Base-by-base conservation (phyloP, 2,329 filamentous ascomycete genomes). In the Penicillium sp. region DNA sequence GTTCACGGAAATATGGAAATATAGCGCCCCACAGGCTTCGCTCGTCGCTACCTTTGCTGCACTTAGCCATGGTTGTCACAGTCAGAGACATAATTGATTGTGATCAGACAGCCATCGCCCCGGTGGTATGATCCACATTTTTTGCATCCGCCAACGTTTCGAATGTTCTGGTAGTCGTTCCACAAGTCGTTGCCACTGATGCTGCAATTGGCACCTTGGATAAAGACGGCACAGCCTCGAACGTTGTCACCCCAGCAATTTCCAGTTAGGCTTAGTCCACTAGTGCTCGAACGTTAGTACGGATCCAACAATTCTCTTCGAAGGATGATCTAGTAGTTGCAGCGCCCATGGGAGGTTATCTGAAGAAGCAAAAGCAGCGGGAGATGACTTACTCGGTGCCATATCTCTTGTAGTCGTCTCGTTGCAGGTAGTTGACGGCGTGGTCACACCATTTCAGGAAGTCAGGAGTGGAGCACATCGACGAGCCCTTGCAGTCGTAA, bases 101-200 rank as follows among this genome's bases (percentile, higher is more conserved):
- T 54, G 18, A 54, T 39, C 48, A 54, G 36, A 49, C 53, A 52
- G 27, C 51, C 51, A 32, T 52, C 46, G 27, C 39, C 51, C 35
- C 41, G 41, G 27, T 49, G 45, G 18, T 37, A 51, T 8, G 47
- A 46, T n/a, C 51, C 53, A 43, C 53, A 55, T 26, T 49, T 55
- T 13, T 34, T 45, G 45, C 49, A 52, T n/a, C 52, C 51, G 11
- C 45, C 48, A 34, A 52, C 45, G 2, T 52, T 49, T 12, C 46
- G 44, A 43, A 52, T 56, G 25, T 51, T 50, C 38, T 54, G 49
- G 43, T 54, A 54, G 18, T 48, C 49, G 24, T 54, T 45, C 53
- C 50, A 55, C 26, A 55, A 13, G 32, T 50, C 45, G 12, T 52
- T 52, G 13, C 50, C 47, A 46, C 50, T 52, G 24, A 52, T 50